phyloP scores from a whole-genome alignment of 1,284 basidiomycete genomes.

The Rhodotorula sp. region DNA sequence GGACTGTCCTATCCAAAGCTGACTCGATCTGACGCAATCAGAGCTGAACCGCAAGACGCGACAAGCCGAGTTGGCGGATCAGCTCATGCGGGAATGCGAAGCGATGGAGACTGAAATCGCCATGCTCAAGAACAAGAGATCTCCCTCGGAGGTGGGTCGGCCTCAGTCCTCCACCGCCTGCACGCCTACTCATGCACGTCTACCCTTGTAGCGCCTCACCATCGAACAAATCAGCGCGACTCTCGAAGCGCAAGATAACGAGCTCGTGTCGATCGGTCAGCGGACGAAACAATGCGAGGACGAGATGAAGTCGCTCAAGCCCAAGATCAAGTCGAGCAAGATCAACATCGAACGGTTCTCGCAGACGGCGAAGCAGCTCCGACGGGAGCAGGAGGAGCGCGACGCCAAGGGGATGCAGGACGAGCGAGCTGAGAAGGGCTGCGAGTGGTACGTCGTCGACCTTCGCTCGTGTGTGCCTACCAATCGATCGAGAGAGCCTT shows the following conservation, averaged over 20 bases:
- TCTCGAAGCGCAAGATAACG: conserved; percentile 35
- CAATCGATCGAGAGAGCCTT: too few relatives aligned
- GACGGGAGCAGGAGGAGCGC: conserved; percentile 35
- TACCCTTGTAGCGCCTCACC: conserved; percentile 36
- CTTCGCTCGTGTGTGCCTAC: background rate
- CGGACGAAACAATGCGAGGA: conserved; percentile 19
- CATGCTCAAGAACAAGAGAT: conserved; percentile 41
- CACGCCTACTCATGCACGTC: too few relatives aligned
- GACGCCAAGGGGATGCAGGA: conserved; percentile 40
- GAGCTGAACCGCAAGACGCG: conserved; percentile 3
- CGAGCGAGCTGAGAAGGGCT: conserved; percentile 40
- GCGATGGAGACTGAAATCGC: conserved; percentile 40
- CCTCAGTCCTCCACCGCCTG: too few relatives aligned
- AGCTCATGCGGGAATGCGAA: conserved; percentile 30
- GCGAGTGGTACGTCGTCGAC: conserved; percentile 35
- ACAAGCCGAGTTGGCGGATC: conserved; percentile 21
- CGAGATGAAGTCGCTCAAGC: conserved; percentile 21
- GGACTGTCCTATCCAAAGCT: background rate
- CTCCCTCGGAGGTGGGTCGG: conserved; percentile 25
- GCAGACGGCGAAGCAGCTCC: conserved; percentile 31
- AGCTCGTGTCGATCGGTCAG: conserved; percentile 23
- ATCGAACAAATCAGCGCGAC: conserved; percentile 35
- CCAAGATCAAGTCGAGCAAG: conserved; percentile 39
- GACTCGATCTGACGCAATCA: background rate
- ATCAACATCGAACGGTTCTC: conserved; percentile 31